Evolutionary conservation across 2,329 filamentous ascomycete genomes (phyloP), one percentile per base, ranked within the genome.

Genomic region (Penicillium oxalicum): DNA sequence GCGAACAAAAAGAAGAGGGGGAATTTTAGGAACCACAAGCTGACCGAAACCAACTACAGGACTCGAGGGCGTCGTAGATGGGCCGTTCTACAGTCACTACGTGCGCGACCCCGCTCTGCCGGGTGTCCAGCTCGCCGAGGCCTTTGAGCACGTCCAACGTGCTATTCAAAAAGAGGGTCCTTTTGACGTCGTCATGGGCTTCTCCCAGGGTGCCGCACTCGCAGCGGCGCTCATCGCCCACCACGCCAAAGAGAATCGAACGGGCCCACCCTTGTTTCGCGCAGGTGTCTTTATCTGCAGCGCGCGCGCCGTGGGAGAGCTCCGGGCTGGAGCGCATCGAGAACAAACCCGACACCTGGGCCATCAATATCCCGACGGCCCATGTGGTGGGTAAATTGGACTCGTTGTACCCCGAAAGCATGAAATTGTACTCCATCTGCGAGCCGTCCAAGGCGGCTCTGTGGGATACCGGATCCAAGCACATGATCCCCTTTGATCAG

Each of bases 331-430:
- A 54, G 47, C 35, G 49, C 24, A 34, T 63, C 7, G 27, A 18
- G 33, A 47, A 40, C 33, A 27, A 37, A 46, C 50, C 33, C 43
- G 52, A 48, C 42, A 51, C 44, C n/a, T 60, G 56, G 35, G 49
- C 53, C 9, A 56, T 66, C 32, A 47, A 35, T n/a, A 70, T 72
- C 26, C 68, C 67, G 3, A 71, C 70, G 12, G 63, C 67, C 9
- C 64, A 72, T 61, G 62, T 72, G 7, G 67, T 69, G 13, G 70
- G 70, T 0, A 61, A 56, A 40, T 58, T 63, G 54, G 70, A 72
- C 60, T 48, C 59, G 9, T 43, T 69, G 32, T 66, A 63, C 44
- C 39, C 58, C 2, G 49, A 61, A 25, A 52, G 64, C 5, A 49
- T 69, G 55, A 58, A 59, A 40, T 48, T 72, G 41, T 62, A 59